These are phyloP conservation scores for Camellia sinensis DNA, from an alignment of 148 eudicot genomes.

Conservation along the genomic window DNA sequence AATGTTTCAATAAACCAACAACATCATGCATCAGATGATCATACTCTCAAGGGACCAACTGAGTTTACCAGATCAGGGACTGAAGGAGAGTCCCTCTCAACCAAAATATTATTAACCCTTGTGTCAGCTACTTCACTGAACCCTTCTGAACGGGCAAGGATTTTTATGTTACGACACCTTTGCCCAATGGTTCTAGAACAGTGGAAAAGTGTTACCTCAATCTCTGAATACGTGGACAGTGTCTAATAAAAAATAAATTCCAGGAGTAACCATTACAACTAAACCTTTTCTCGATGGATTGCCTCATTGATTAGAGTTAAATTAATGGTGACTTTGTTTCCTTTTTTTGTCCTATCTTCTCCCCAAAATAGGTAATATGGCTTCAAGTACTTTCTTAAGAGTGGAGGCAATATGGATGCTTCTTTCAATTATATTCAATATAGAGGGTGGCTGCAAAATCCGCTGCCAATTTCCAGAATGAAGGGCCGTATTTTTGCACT, in stretches of 20 bases:
- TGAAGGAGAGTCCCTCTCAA: background rate
- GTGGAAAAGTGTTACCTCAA: background rate
- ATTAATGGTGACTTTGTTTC: background rate
- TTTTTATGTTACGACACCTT: background rate
- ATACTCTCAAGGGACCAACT: background rate
- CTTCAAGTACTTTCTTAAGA: slow-evolving; percentile 16
- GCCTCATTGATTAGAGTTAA: background rate
- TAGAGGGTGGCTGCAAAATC: background rate
- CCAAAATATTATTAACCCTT: background rate
- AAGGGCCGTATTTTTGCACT: background rate
- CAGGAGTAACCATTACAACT: background rate
- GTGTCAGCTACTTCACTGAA: background rate
- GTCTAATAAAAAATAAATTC: background rate
- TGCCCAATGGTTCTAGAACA: background rate
- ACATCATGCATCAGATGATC: background rate
- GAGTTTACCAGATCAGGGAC: background rate
- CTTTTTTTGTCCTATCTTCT: background rate
- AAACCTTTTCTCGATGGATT: background rate
- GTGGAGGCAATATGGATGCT: background rate
- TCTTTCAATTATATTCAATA: background rate
- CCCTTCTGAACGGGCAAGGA: background rate
- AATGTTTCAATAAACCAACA: background rate
- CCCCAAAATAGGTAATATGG: slow-evolving; percentile 19
- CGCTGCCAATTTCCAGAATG: background rate
- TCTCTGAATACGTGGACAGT: background rate